Base-by-base conservation (phyloP, 2,329 filamentous ascomycete species). In the Fonsecaea erecta region DNA sequence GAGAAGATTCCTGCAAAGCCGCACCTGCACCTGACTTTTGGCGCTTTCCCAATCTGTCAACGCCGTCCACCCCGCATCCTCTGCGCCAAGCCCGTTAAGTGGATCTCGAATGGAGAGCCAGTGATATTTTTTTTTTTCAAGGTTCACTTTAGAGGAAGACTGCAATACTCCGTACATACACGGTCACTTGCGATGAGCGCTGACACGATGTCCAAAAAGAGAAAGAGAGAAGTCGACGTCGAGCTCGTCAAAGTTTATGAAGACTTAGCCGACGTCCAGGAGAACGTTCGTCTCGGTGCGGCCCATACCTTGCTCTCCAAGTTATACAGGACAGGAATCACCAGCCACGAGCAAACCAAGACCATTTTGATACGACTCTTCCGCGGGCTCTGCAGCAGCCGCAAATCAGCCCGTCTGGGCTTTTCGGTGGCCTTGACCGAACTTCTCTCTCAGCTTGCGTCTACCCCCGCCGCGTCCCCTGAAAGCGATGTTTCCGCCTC, bases 391-490 rank as follows among this genome's bases (percentile, higher is more conserved):
- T 93, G 93, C 67, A 97, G 93, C 75, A 90, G 92, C 61, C 88
- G 92, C 63, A 97, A 97, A 79, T 92, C 91, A 12, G 92, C 94
- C 18, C 86, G 95, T 28, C 81, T 95, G 57, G 95, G 95, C 2
- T 97, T 96, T 76, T 96, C 92, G 60, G 84, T 97, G 62, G 94
- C 94, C 0, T 80, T 98, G 70, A 90, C 93, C 0, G 93, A 97
- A 77, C 80, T 96, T 8, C 76, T 97, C 52, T 83, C 86, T 3
- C 87, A 94, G 73, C 78, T 93, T 4, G 90, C 90, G 73, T 86
- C 73, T 1, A 60, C 70, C 2, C 43, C 75, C 57, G 66, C 74
- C 61, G 68, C 73, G 8, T 71, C 76, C 14, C 75, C 74, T 18
- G 24, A 65, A 81, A 34, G 75, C 72, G 60, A 73, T 84, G 46